Percentiles rank a stretch among this genome's conserved stretches.
phyloP scores from a whole-genome alignment of 2,329 filamentous ascomycete species.

The Colletotrichum sp. region DNA sequence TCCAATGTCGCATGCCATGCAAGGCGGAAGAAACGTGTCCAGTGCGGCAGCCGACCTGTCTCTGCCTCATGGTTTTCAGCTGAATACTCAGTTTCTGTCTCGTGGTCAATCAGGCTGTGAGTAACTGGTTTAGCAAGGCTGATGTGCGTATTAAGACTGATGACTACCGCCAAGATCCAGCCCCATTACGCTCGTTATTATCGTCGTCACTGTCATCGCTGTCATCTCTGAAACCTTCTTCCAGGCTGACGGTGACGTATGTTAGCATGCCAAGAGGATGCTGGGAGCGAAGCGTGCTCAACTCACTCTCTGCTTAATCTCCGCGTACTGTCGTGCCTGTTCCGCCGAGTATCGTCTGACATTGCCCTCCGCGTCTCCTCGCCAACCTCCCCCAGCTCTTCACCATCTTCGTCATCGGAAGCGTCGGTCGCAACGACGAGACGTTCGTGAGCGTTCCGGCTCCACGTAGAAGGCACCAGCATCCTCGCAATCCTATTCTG shows the following conservation, averaged over 20 bases:
- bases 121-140: neutral
- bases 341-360: constrained; percentile 38
- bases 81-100: neutral
- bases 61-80: neutral
- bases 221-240: constrained; percentile 57
- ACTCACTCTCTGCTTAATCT: constrained; percentile 77
- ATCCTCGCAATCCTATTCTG: constrained; percentile 43
- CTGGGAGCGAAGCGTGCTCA: neutral
- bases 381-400: constrained; percentile 69
- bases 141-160: constrained; percentile 4
- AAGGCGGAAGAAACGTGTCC: neutral
- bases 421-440: constrained; percentile 45
- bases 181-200: constrained; percentile 25
- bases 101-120: neutral
- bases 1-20: neutral
- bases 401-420: constrained; percentile 64
- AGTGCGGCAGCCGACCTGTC: neutral
- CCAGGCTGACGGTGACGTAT: constrained; percentile 50
- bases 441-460: constrained; percentile 43
- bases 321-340: constrained; percentile 53
- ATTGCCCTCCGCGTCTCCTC: constrained; percentile 49
- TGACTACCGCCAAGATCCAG: constrained; percentile 13
- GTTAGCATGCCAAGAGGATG: neutral
- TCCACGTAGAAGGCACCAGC: constrained; percentile 54
- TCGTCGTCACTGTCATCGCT: constrained; percentile 44